Percentiles rank a stretch among this genome's conserved stretches.
Conservation (phyloP, 1,284 basidiomycete genomes). For the Ganoderma lucidum region DNA sequence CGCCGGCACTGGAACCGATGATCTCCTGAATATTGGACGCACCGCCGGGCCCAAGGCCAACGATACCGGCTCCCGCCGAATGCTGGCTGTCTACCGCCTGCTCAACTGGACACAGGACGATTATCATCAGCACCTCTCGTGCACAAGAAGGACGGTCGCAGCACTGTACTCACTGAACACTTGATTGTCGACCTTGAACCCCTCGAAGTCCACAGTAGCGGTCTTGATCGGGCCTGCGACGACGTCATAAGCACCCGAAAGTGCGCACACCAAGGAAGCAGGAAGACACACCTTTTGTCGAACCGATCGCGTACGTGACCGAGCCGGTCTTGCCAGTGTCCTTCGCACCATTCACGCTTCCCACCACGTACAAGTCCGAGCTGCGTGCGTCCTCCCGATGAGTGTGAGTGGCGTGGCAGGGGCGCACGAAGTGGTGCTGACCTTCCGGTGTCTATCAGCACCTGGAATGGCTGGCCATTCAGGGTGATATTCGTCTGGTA, state of each 20-base stretch:
- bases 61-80: constrained; percentile 42
- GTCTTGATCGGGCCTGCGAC: constrained; percentile 58
- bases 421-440: constrained; percentile 34
- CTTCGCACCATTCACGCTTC: constrained; percentile 50
- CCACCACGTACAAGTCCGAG: constrained; percentile 68
- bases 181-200: constrained; percentile 61
- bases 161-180: constrained; percentile 62
- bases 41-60: constrained; percentile 50
- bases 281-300: constrained; percentile 50
- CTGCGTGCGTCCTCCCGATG: constrained; percentile 37
- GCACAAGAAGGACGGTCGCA: not conserved
- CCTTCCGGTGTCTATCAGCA: constrained; percentile 77
- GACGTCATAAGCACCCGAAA: not conserved
- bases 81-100: constrained; percentile 37
- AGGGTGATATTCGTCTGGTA: constrained; percentile 64
- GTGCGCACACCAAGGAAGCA: not conserved
- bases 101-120: constrained; percentile 31
- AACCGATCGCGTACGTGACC: constrained; percentile 61
- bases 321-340: constrained; percentile 51
- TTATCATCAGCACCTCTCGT: not conserved
- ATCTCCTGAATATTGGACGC: constrained; percentile 40
- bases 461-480: constrained; percentile 53
- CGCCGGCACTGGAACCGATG: constrained; percentile 43
- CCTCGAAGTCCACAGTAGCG: constrained; percentile 60
- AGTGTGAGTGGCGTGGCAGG: not conserved